These are phyloP conservation scores for Parastagonospora nodorum DNA, from an alignment of 2,329 filamentous ascomycete species.

Conservation along the genomic window DNA sequence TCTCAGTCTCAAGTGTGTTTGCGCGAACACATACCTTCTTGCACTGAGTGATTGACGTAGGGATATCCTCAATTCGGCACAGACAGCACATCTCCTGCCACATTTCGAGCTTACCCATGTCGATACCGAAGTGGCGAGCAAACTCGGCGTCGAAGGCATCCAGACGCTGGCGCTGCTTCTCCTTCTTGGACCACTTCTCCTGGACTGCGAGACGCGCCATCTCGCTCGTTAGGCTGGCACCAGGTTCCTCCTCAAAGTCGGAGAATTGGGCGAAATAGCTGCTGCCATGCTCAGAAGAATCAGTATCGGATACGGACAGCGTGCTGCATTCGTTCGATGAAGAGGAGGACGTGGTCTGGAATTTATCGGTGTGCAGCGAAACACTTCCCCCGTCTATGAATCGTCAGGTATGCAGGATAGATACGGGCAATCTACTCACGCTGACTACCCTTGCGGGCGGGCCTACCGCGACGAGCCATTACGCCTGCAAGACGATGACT, in stretches of 20 bases:
- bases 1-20: background rate
- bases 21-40: conserved; percentile 19
- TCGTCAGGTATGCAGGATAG: no score
- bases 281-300: background rate
- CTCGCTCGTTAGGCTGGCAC: conserved; percentile 3
- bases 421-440: no score
- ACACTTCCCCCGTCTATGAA: no score
- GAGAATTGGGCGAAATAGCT: conserved; percentile 4
- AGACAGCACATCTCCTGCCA: conserved; percentile 30
- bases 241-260: conserved; percentile 14
- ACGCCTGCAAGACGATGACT: no score
- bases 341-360: no score
- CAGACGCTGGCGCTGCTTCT: conserved; percentile 5
- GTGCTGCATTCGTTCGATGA: no score
- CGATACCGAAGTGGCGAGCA: conserved; percentile 9
- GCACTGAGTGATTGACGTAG: conserved; percentile 26
- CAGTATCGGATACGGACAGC: background rate
- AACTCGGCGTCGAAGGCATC: conserved; percentile 18
- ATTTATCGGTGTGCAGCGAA: no score
- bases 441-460: no score
- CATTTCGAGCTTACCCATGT: conserved; percentile 14
- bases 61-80: conserved; percentile 14
- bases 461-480: no score
- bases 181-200: conserved; percentile 13
- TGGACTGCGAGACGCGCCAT: conserved; percentile 20